These are phyloP conservation scores for Oxalis stricta DNA, from an alignment of 441 rosid genomes.

Conservation along the genomic window DNA sequence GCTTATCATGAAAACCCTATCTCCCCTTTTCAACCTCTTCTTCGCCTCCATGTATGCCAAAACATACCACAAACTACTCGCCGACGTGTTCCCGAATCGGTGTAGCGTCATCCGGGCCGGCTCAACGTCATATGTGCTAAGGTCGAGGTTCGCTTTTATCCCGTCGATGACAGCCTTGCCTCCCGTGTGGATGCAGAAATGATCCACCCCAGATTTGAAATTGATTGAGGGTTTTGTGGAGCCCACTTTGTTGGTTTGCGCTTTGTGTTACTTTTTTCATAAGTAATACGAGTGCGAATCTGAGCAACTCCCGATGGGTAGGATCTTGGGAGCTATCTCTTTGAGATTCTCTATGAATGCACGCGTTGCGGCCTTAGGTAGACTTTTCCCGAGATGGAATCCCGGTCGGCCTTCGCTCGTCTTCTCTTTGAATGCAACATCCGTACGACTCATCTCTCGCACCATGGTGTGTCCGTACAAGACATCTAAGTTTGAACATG, in stretches of 20 bases:
- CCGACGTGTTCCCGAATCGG: conserved; percentile 86
- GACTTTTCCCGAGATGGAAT: conserved; percentile 43
- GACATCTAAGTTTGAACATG: conserved; percentile 55
- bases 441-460: conserved; percentile 53
- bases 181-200: conserved; percentile 81
- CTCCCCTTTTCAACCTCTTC: conserved; percentile 66
- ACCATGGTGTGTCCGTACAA: conserved; percentile 86
- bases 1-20: conserved; percentile 75
- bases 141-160: conserved; percentile 42
- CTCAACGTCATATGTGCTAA: conserved; percentile 53
- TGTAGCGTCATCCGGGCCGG: conserved; percentile 87
- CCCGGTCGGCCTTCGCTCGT: conserved; percentile 53
- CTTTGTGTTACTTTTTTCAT: conserved; percentile 14
- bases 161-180: conserved; percentile 96
- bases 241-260: conserved; percentile 3
- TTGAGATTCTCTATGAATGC: conserved; percentile 60
- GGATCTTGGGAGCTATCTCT: conserved; percentile 50
- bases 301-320: conserved; percentile 56
- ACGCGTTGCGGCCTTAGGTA: conserved; percentile 70
- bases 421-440: conserved; percentile 62
- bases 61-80: conserved; percentile 89
- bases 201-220: conserved; percentile 67
- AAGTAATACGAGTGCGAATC: conserved; percentile 25
- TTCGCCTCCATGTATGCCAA: conserved; percentile 84
- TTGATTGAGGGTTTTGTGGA: conserved; percentile 36